phyloP scores from a whole-genome alignment of 148 eudicot genomes.

The Arctostaphylos glauca region DNA sequence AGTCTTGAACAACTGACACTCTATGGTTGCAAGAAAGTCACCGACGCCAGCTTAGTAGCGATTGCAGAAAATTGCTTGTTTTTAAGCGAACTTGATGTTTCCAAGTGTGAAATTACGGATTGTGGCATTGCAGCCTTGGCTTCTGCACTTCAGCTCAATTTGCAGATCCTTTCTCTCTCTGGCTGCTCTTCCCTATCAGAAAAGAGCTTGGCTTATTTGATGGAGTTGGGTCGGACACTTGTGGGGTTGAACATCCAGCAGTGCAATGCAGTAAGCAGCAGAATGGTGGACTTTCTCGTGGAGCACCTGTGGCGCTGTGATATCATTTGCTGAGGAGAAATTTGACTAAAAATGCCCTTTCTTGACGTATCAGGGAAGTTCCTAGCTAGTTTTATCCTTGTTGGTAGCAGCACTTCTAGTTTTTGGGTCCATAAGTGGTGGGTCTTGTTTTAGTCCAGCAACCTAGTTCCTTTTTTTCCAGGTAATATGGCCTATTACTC shows the following conservation, averaged over 20 bases:
- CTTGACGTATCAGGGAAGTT: constrained; percentile 3
- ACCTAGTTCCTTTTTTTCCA: constrained; percentile 52
- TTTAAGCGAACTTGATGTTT: constrained; percentile 66
- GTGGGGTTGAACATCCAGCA: constrained; percentile 66
- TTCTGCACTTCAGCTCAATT: constrained; percentile 42
- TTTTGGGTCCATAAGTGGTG: constrained; percentile 65
- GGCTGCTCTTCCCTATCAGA: constrained; percentile 63
- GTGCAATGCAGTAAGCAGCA: constrained; percentile 59
- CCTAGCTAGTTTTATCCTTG: constrained; percentile 9
- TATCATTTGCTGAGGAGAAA: constrained; percentile 45
- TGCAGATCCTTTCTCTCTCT: constrained; percentile 55
- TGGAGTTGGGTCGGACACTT: constrained; percentile 58
- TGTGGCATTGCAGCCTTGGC: constrained; percentile 56
- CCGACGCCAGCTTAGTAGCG: constrained; percentile 56
- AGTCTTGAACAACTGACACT: constrained; percentile 66
- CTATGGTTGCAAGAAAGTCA: constrained; percentile 61
- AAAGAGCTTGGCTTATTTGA: constrained; percentile 50
- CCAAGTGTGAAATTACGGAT: constrained; percentile 58
- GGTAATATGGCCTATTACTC: constrained; percentile 35
- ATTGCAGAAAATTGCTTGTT: constrained; percentile 55
- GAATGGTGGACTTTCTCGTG: constrained; percentile 47
- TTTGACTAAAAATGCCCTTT: neutral
- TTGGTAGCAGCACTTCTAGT: constrained; percentile 25
- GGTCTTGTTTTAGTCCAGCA: constrained; percentile 33
- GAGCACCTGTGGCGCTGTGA: constrained; percentile 61